Evolutionary conservation across 2,329 filamentous ascomycete species (phyloP), one percentile per base, ranked within the genome.

Genomic region (Amauroascus verrucosus): DNA sequence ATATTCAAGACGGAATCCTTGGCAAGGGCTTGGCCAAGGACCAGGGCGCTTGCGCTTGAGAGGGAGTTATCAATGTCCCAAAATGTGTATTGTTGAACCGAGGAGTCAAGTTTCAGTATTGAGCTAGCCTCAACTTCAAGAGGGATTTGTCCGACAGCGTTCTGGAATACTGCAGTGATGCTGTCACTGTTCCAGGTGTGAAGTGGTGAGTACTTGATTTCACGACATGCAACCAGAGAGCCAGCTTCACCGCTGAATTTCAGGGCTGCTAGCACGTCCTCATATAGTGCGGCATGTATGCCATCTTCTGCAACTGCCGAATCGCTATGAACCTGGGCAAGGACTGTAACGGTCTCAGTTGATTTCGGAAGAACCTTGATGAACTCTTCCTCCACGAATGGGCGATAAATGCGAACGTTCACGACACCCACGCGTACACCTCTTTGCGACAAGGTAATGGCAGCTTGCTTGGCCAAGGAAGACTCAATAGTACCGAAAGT

Each of bases 311-410:
- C 75, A 6, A 93, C 86, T 55, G 83, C 82, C 55, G 80, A 74
- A 58, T 86, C 79, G 60, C 86, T 83, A 57, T 77, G 72, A 60
- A 98, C 91, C 69, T 98, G 93, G 51, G 93, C 93, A 5, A 98
- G 80, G 18, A 97, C 88, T 35, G 85, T 84, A 59, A 98, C 78
- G 57, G 79, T 85, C 70, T 81, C 82, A 45, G 84, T 80, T 33
- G 86, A 86, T 60, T 81, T 76, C 32, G 93, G 89, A 26, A 98
- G 79, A 9, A 81, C 80, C 60, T 85, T 82, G 58, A 97, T 75
- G 77, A 98, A 97, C 49, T 88, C 86, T 67, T 96, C 89, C 72
- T 98, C 93, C 30, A 93, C 82, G 65, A 98, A 97, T 14, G 93
- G 93, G 41, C 91, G 83, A 76, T 97, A 98, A 53, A 98, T 79